These are phyloP conservation scores for Elongisporangium senticosum DNA, from an alignment of 352 stramenopile genomes.

Conservation along the genomic window DNA sequence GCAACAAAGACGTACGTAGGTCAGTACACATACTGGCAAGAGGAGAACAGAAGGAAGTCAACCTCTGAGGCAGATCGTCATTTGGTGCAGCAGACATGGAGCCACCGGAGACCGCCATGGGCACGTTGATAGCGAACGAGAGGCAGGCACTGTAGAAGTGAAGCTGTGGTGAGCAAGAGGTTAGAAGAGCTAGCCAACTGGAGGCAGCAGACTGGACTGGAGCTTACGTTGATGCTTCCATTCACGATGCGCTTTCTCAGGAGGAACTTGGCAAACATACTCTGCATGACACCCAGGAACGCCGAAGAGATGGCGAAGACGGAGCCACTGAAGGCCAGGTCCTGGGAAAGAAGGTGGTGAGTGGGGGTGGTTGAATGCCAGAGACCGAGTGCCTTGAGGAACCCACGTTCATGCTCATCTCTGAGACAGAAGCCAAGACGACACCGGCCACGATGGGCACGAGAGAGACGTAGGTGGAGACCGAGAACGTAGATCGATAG, in stretches of 20 bases:
- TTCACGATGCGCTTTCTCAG: slow-evolving; percentile 67
- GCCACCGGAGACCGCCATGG: slow-evolving; percentile 6
- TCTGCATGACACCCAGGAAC: slow-evolving; percentile 79
- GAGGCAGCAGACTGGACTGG: background rate
- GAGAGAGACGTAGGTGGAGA: slow-evolving; percentile 71
- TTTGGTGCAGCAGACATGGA: background rate
- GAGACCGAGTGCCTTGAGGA: background rate
- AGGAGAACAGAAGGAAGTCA: background rate
- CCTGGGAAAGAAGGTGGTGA: slow-evolving; percentile 19
- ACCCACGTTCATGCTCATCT: slow-evolving; percentile 82
- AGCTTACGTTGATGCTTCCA: slow-evolving; percentile 79
- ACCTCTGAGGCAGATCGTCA: background rate
- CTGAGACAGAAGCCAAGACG: slow-evolving; percentile 76
- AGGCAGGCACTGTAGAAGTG: slow-evolving; percentile 85
- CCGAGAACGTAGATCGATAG: slow-evolving; percentile 71
- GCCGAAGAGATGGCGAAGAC: slow-evolving; percentile 72
- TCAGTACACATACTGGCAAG: slow-evolving; percentile 3
- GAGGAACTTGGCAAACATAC: slow-evolving; percentile 87
- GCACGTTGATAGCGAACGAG: slow-evolving; percentile 80
- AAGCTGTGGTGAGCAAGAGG: slow-evolving; percentile 32
- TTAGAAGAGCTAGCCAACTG: background rate
- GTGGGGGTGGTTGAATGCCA: background rate
- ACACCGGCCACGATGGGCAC: slow-evolving; percentile 80
- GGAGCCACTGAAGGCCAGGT: slow-evolving; percentile 58
- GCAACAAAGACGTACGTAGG: slow-evolving; percentile 3